Conservation (phyloP, 1,284 basidiomycete genomes). For the Phylloporus sp. region DNA sequence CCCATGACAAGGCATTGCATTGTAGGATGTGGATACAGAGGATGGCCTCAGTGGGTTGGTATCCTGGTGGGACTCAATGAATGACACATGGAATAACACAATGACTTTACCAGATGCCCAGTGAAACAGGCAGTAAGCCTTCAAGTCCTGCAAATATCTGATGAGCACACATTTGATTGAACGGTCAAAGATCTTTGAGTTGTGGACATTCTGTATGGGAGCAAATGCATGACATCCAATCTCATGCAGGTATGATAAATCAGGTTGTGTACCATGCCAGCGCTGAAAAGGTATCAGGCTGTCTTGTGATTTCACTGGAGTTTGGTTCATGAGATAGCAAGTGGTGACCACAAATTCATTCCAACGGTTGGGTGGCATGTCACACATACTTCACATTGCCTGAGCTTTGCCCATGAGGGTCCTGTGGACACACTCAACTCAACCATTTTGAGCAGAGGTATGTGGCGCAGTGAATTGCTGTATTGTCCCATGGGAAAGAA, state of each 20-base stretch:
- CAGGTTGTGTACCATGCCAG: background rate
- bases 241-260: slow-evolving; percentile 1
- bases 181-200: background rate
- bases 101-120: too few relatives aligned
- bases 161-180: background rate
- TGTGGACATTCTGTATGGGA: background rate
- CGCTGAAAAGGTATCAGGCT: background rate
- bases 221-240: background rate
- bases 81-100: too few relatives aligned
- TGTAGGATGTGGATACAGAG: too few relatives aligned
- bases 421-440: background rate
- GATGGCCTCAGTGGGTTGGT: too few relatives aligned
- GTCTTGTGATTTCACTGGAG: background rate
- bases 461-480: background rate
- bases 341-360: background rate
- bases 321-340: background rate
- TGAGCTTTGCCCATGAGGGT: background rate
- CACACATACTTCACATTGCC: background rate
- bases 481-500: background rate
- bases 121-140: too few relatives aligned
- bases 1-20: too few relatives aligned
- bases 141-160: too few relatives aligned
- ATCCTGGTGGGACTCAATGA: too few relatives aligned
- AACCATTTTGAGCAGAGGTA: background rate
- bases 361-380: background rate